These are phyloP conservation scores for Melampsora americana DNA, from an alignment of 1,284 basidiomycete species.

Conservation along the genomic window DNA sequence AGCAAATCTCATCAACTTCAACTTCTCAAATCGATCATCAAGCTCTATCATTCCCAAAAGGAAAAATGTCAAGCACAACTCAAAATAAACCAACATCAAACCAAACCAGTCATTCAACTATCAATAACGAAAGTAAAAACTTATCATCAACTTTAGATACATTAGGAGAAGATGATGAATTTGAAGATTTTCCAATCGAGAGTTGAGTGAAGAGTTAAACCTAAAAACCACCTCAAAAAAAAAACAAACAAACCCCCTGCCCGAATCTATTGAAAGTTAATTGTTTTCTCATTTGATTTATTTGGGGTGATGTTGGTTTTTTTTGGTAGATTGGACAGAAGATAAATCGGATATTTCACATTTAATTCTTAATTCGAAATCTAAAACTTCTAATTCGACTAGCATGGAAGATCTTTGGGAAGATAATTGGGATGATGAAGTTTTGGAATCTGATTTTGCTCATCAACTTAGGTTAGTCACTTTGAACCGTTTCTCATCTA, in stretches of 20 bases:
- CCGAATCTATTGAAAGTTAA: not conserved
- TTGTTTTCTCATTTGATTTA: not conserved
- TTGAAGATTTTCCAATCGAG: slow-evolving; percentile 44
- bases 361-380: slow-evolving; percentile 1
- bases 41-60: not conserved
- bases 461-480: slow-evolving; percentile 33
- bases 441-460: slow-evolving; percentile 43
- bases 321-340: slow-evolving; percentile 30
- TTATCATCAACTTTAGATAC: slow-evolving; percentile 17
- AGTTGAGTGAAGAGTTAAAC: slow-evolving; percentile 13
- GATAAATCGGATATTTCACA: slow-evolving; percentile 41
- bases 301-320: not conserved
- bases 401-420: slow-evolving; percentile 44
- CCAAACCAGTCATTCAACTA: not conserved
- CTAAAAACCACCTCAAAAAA: too few relatives aligned
- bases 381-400: not conserved
- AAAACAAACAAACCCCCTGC: too few relatives aligned
- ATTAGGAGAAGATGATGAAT: slow-evolving; percentile 43
- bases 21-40: not conserved
- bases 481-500: not conserved
- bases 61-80: not conserved
- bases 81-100: not conserved
- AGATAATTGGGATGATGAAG: slow-evolving; percentile 45
- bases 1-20: too few relatives aligned
- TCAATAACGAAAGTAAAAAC: not conserved